Conservation (phyloP, 2,329 filamentous ascomycete species). For the Lanzia echinophila region DNA sequence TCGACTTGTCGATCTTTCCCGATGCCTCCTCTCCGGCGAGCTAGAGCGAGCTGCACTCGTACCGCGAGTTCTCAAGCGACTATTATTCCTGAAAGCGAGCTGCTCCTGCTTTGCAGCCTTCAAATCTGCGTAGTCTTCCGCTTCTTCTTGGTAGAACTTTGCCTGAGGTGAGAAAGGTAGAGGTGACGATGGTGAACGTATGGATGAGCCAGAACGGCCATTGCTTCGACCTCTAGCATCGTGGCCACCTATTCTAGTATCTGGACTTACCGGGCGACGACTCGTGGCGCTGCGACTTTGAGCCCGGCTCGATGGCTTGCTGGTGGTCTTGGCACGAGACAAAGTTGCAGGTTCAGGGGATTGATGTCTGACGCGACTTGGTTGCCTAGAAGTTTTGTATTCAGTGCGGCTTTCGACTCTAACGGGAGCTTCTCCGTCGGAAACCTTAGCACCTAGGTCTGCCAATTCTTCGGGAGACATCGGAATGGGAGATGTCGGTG, state of each 20-base stretch:
- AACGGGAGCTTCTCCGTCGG: slow-evolving; percentile 25
- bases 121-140: slow-evolving; percentile 61
- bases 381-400: slow-evolving; percentile 31
- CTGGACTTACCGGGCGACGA: slow-evolving; percentile 32
- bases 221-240: slow-evolving; percentile 56
- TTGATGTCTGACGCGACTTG: slow-evolving; percentile 27
- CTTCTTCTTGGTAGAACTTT: slow-evolving; percentile 45
- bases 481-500: slow-evolving; percentile 83
- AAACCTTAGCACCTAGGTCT: slow-evolving; percentile 43
- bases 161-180: slow-evolving; percentile 62
- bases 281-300: slow-evolving; percentile 36
- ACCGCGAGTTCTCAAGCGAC: slow-evolving; percentile 34
- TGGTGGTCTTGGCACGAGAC: slow-evolving; percentile 10
- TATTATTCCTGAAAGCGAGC: slow-evolving; percentile 50
- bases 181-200: slow-evolving; percentile 73
- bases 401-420: slow-evolving; percentile 24
- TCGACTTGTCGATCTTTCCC: slow-evolving; percentile 28
- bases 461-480: slow-evolving; percentile 88
- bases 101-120: slow-evolving; percentile 46
- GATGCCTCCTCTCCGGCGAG: slow-evolving; percentile 29
- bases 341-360: slow-evolving; percentile 23
- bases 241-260: slow-evolving; percentile 23
- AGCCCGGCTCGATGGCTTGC: slow-evolving; percentile 28
- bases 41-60: slow-evolving; percentile 25
- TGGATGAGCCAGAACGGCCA: slow-evolving; percentile 49